These are phyloP conservation scores for Exserohilum turcica DNA, from an alignment of 2,329 filamentous ascomycete genomes.

Conservation along the genomic window DNA sequence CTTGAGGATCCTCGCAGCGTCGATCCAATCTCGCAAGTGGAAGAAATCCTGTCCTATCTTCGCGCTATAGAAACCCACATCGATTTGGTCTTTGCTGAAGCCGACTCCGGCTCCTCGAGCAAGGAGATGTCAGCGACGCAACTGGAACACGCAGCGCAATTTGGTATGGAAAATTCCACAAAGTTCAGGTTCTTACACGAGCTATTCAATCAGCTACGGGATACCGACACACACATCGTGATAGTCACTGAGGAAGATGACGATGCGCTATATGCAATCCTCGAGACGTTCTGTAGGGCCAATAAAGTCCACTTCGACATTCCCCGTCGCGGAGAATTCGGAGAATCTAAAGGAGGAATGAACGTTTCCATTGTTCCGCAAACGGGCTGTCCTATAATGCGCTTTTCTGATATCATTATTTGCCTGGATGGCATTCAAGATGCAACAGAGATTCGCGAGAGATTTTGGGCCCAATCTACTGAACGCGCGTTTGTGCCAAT, in stretches of 20 bases:
- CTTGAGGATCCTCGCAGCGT: slow-evolving; percentile 17
- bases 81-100: slow-evolving; percentile 38
- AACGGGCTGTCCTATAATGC: slow-evolving; percentile 23
- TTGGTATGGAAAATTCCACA: slow-evolving; percentile 36
- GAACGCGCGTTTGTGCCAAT: slow-evolving; percentile 32
- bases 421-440: slow-evolving; percentile 46
- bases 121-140: slow-evolving; percentile 20
- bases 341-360: slow-evolving; percentile 21
- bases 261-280: slow-evolving; percentile 30
- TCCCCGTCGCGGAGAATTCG: slow-evolving; percentile 20
- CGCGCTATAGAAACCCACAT: slow-evolving; percentile 39
- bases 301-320: slow-evolving; percentile 31
- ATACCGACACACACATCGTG: slow-evolving; percentile 31
- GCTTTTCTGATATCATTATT: slow-evolving; percentile 48
- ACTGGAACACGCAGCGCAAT: slow-evolving; percentile 28
- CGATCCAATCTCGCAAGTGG: slow-evolving; percentile 20
- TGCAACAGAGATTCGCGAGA: slow-evolving; percentile 30
- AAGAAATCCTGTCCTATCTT: slow-evolving; percentile 28
- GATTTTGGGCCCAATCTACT: slow-evolving; percentile 30
- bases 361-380: slow-evolving; percentile 46
- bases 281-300: slow-evolving; percentile 35
- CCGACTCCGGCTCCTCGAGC: slow-evolving; percentile 11
- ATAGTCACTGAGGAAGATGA: slow-evolving; percentile 33
- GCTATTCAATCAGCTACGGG: slow-evolving; percentile 29
- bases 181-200: slow-evolving; percentile 42